phyloP scores from a whole-genome alignment of 176 grass and related monocot genomes.

The Phragmites australis region DNA sequence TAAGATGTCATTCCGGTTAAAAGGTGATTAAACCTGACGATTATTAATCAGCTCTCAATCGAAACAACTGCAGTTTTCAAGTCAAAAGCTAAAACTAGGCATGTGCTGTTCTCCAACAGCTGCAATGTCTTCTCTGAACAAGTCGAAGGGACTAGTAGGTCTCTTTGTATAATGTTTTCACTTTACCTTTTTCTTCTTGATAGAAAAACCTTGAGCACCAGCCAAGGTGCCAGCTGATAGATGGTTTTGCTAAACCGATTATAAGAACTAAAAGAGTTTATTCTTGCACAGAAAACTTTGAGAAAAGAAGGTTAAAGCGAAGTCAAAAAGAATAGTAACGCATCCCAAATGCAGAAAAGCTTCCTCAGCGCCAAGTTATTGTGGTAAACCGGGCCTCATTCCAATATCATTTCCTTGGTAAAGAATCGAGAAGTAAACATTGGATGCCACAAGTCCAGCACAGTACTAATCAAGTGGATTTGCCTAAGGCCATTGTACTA shows the following conservation, averaged over 20 bases:
- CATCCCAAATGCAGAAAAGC: background rate
- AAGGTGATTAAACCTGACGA: background rate
- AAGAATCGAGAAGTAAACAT: background rate
- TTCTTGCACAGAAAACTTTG: background rate
- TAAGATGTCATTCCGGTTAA: constrained; percentile 2
- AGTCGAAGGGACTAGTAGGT: background rate
- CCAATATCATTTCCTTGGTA: background rate
- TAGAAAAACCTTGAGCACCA: background rate
- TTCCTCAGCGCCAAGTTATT: background rate
- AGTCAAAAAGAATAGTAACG: background rate
- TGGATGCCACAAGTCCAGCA: background rate
- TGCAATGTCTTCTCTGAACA: background rate
- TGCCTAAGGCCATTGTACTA: background rate
- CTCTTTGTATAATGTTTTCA: no score
- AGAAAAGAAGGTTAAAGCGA: background rate
- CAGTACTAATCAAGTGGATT: background rate
- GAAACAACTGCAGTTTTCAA: background rate
- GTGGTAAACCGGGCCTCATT: background rate
- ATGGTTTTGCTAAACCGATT: background rate
- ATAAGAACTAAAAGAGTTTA: background rate
- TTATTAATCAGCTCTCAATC: background rate
- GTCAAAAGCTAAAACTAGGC: background rate
- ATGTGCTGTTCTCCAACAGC: background rate
- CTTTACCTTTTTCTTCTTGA: no score
- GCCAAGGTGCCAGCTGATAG: background rate